Base-by-base conservation (phyloP, 495 filamentous ascomycete genomes). In the Penicillium egyptiacum region DNA sequence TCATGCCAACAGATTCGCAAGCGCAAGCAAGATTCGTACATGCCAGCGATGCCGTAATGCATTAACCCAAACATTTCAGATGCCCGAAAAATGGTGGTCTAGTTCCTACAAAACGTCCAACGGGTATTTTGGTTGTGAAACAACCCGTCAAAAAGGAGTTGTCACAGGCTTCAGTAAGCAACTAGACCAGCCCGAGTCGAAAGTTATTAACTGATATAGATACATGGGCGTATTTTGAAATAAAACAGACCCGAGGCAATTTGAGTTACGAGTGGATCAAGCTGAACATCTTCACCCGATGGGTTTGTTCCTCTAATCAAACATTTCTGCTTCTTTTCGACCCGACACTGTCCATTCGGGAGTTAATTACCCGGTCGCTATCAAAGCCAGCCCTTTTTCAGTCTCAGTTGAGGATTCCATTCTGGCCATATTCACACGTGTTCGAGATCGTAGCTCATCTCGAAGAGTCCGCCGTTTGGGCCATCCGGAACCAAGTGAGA, bases 321-420 rank as follows among this genome's bases (percentile, higher is more conserved):
- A 75, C 70, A 0, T 57, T 62, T 1, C 43, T 77, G 11, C 44
- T 78, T 4, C 25, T 70, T 19, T 75, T 77, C 47, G 73, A 76
- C 50, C 66, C 64, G 2, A 31, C 20, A 19, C 9, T 17, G 6
- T 6, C 45, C n/a, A 33, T 48, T 20, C 22, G 12, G 53, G 2
- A 35, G 52, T 42, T 17, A 12, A 22, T 49, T 2, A 20, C 20
- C 4, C 9, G 20, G 3, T 35, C 44, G 6, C 28, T 55, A 10
- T 20, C 41, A 0, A 45, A 54, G 2, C 23, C 52, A 6, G 11
- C 12, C 41, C 50, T 35, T n/a, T 25, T 25, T 25, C 23, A 25
- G 23, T 10, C 35, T 63, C 39, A 40, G 20, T 30, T 31, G 26
- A 14, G 28, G 22, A 59, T 65, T 51, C 65, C 68, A 33, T 72